Evolutionary conservation across 768 basidiomycete species (phyloP), one percentile per base, ranked within the genome.

Genomic region (Saitozyma sp.): DNA sequence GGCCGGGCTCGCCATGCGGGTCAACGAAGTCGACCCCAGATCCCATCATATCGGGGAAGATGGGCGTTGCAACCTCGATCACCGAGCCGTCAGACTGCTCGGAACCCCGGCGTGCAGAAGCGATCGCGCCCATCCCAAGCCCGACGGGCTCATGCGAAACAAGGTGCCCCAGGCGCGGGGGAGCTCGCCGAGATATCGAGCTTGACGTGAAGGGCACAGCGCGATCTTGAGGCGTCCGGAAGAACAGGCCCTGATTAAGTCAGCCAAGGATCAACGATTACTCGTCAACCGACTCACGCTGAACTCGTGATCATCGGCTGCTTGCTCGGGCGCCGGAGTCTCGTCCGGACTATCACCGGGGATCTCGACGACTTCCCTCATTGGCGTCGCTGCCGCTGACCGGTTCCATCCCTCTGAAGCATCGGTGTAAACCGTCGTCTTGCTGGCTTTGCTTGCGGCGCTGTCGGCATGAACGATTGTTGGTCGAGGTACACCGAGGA

Each of bases 391-490:
- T 6, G 54, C 54, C 3, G 6, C 58, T 13, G 38, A 45, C 29
- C 73, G 54, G 40, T 58, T 51, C 70, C 70, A 75, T 3, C 73
- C 73, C 49, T 75, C 73, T 0, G 67, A 67, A 5, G 73, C 73
- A 64, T 71, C 70, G 17, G 73, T 71, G 51, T 72, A 75, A 1
- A 66, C 58, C 17, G 73, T 69, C 14, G 48, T 59, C 17, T 55
- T 54, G 16, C 58, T 61, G 7, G 55, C 61, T 39, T 52, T 61
- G 1, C 65, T 65, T 6, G 57, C 50, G 37, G 46, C 57, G 8
- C 65, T 62, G 17, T 70, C 68, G 10, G 54, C 50, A 17, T 69
- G 64, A 11, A 56, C 7, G 29, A 73, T 49, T 6, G 40, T 13
- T 9, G 71, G 64, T 52, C 66, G 50, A 20, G 42, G 9, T 14